These are phyloP conservation scores for Fusarium sterilihyphosum DNA, from an alignment of 2,329 filamentous ascomycete genomes.

Conservation along the genomic window DNA sequence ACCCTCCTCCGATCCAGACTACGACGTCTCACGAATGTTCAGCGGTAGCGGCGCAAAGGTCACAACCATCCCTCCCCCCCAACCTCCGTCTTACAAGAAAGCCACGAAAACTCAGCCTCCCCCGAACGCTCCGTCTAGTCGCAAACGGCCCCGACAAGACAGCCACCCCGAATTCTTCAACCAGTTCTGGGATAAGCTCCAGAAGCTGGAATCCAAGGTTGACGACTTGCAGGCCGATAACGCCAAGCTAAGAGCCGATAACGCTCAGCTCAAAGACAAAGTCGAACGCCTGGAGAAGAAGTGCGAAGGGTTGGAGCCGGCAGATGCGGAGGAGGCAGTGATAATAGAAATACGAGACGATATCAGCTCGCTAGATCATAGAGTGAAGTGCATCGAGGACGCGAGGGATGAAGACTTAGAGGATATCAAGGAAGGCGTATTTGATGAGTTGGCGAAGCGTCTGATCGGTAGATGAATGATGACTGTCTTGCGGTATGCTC, in stretches of 20 bases:
- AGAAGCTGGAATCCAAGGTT: constrained; percentile 12
- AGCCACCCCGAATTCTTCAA: not conserved
- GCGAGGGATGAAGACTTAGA: not conserved
- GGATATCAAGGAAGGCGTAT: constrained; percentile 10
- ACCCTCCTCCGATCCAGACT: not conserved
- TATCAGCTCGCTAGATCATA: not conserved
- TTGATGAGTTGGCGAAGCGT: constrained; percentile 15
- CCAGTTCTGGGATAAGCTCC: constrained; percentile 12
- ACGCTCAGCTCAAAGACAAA: not conserved
- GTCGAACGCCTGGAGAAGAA: not conserved
- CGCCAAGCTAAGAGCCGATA: not conserved
- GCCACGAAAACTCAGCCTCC: not conserved
- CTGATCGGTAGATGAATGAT: not conserved
- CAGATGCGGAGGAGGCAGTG: not conserved
- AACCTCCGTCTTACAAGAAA: constrained; percentile 1
- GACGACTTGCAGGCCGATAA: constrained; percentile 4
- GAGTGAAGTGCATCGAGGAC: constrained; percentile 5
- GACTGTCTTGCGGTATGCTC: not conserved
- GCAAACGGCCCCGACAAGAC: constrained; percentile 14
- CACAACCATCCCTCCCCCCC: not conserved
- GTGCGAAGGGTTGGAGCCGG: not conserved
- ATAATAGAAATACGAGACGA: constrained; percentile 18
- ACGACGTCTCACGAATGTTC: constrained; percentile 9
- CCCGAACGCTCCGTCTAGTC: not conserved
- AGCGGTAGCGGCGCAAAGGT: not conserved